Conservation (phyloP, 2,329 filamentous ascomycete species). For the Ceratocystis lukuohia region DNA sequence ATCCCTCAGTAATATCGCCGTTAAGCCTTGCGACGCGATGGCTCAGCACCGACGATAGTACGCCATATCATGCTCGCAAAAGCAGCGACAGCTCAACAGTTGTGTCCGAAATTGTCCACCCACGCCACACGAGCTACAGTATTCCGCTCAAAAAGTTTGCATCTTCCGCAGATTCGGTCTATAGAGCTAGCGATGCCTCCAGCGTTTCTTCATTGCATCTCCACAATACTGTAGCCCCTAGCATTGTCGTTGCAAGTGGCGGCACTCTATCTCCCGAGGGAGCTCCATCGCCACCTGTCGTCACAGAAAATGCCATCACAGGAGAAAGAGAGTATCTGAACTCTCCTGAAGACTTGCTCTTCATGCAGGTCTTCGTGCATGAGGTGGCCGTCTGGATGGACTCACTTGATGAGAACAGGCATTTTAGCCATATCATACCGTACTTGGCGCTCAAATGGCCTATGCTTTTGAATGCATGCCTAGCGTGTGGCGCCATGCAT, state of each 20-base stretch:
- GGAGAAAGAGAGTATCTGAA: slow-evolving; percentile 50
- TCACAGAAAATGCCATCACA: slow-evolving; percentile 25
- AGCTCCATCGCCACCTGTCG: slow-evolving; percentile 31
- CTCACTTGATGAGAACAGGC: slow-evolving; percentile 69
- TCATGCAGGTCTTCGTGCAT: slow-evolving; percentile 85
- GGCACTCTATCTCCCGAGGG: slow-evolving; percentile 23
- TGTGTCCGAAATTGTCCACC: not conserved
- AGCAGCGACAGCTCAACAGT: not conserved
- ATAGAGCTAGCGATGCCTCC: slow-evolving; percentile 29
- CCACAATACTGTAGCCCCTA: slow-evolving; percentile 23
- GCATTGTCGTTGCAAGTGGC: slow-evolving; percentile 16
- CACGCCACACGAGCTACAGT: slow-evolving; percentile 3
- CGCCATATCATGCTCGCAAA: slow-evolving; percentile 2
- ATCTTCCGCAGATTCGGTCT: slow-evolving; percentile 2
- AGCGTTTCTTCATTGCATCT: slow-evolving; percentile 30
- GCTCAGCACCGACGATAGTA: slow-evolving; percentile 12
- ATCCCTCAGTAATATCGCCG: slow-evolving; percentile 8
- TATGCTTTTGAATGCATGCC: slow-evolving; percentile 76
- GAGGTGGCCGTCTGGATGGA: slow-evolving; percentile 94
- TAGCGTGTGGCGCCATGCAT: slow-evolving; percentile 79
- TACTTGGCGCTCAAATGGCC: slow-evolving; percentile 69
- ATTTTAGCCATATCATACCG: slow-evolving; percentile 75
- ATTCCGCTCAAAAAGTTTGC: slow-evolving; percentile 5
- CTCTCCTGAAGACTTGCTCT: slow-evolving; percentile 64
- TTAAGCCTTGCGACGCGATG: slow-evolving; percentile 15